Evolutionary conservation across 2,329 filamentous ascomycete species (phyloP).

Genomic region (Aureobasidium sp.): DNA sequence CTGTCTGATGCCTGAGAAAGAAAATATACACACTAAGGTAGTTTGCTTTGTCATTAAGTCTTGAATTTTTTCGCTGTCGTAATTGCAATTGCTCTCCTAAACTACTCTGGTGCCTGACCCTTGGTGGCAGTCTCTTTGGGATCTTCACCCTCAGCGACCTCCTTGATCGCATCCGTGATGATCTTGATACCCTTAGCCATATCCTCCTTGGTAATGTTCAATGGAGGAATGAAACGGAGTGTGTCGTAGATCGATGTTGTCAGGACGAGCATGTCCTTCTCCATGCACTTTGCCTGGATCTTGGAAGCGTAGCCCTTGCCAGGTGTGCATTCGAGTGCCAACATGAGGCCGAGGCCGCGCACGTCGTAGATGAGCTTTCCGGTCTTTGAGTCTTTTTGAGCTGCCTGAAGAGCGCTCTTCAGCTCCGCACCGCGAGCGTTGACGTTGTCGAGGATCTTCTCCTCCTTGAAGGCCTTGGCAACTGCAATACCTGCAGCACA

Average conservation of each 20-base stretch:
- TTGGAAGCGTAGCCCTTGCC: conserved; percentile 31
- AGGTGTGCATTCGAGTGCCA: conserved; percentile 32
- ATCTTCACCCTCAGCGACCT: conserved; percentile 27
- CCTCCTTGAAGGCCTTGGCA: conserved; percentile 31
- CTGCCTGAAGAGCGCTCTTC: conserved; percentile 23
- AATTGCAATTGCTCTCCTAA: background rate
- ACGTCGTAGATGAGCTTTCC: conserved; percentile 32
- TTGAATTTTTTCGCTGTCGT: background rate
- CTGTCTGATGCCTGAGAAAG: background rate
- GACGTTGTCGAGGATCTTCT: conserved; percentile 33
- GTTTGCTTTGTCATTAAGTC: background rate
- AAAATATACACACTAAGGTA: background rate
- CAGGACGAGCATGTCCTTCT: conserved; percentile 34
- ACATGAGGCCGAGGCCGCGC: conserved; percentile 34
- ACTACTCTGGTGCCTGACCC: conserved; percentile 20
- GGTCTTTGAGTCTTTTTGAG: conserved; percentile 23
- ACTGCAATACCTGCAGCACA: conserved; percentile 34
- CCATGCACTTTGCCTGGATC: conserved; percentile 35
- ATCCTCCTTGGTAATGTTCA: conserved; percentile 35
- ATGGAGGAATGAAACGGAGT: conserved; percentile 33
- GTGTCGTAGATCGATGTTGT: conserved; percentile 37
- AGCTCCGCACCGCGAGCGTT: conserved; percentile 26
- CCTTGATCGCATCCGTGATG: conserved; percentile 31
- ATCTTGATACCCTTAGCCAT: conserved; percentile 33
- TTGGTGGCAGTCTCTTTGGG: conserved; percentile 19